Evolutionary conservation across 78 protist species (phyloP).

Genomic region (Tieghemostelium lacteum): DNA sequence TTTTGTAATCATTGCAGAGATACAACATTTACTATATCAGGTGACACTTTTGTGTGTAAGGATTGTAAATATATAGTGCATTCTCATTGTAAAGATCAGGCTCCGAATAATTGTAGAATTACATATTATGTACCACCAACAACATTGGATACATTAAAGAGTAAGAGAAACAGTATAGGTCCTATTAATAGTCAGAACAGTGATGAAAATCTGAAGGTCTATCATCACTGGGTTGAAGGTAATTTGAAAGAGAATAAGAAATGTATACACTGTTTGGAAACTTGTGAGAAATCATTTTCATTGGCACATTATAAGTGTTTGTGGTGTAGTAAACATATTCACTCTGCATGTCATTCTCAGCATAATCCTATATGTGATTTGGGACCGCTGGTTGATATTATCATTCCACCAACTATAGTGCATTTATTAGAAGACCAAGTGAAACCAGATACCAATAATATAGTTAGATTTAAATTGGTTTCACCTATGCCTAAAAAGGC

Average conservation of each 20-base stretch:
- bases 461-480: not conserved
- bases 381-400: constrained; percentile 29
- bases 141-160: too few species aligned
- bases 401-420: constrained; percentile 39
- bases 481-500: constrained; percentile 5
- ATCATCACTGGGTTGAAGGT: constrained; percentile 75
- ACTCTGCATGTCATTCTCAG: constrained; percentile 33
- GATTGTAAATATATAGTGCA: constrained; percentile 65
- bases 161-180: too few species aligned
- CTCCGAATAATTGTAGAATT: constrained; percentile 27
- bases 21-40: constrained; percentile 42
- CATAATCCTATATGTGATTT: constrained; percentile 42
- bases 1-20: constrained; percentile 69
- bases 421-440: not conserved
- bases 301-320: constrained; percentile 49
- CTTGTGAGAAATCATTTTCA: constrained; percentile 36
- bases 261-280: constrained; percentile 24
- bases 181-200: not conserved
- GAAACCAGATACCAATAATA: not conserved
- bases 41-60: constrained; percentile 1
- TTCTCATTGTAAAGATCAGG: constrained; percentile 12
- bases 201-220: not conserved
- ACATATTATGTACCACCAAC: not conserved
- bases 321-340: constrained; percentile 52
- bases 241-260: constrained; percentile 44